phyloP scores from a whole-genome alignment of 2,329 filamentous ascomycete genomes.

The Ceratocystis lukuohia region DNA sequence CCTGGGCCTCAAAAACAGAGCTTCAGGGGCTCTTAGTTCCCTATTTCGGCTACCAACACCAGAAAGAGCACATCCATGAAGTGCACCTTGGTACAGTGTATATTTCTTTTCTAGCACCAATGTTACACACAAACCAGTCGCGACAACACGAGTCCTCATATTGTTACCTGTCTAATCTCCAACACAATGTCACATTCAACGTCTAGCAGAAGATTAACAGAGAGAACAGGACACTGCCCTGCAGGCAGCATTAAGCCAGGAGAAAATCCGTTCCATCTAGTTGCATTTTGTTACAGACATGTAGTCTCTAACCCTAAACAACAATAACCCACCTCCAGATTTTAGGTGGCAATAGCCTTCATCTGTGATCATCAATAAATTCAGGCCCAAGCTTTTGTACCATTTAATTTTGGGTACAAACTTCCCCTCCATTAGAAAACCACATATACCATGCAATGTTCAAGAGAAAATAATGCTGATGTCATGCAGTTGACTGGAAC shows the following conservation, averaged over 20 bases:
- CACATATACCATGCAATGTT: not conserved
- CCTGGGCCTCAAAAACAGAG: not conserved
- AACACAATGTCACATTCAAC: not conserved
- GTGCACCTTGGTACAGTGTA: not conserved
- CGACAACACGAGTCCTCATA: conserved; percentile 1
- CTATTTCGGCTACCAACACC: not conserved
- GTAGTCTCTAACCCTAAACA: not conserved
- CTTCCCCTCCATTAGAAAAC: not conserved
- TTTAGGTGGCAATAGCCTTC: not conserved
- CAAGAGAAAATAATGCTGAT: not conserved
- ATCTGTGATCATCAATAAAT: not conserved
- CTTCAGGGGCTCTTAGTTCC: not conserved
- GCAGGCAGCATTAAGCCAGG: not conserved
- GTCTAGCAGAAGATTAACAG: not conserved
- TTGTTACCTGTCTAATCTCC: not conserved
- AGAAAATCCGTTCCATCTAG: too few species aligned
- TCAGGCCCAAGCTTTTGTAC: not conserved
- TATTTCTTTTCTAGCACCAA: not conserved
- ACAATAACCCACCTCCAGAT: not conserved
- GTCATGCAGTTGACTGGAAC: not conserved
- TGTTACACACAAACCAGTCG: conserved; percentile 2
- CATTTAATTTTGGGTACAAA: not conserved
- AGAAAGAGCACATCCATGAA: too few species aligned
- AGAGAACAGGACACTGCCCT: not conserved
- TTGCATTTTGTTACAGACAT: too few species aligned